A percentile compares a stretch with the other conserved stretches of the same genome.
phyloP scores from a whole-genome alignment of 176 grass and related monocot species.

The Pontederia paniculata region DNA sequence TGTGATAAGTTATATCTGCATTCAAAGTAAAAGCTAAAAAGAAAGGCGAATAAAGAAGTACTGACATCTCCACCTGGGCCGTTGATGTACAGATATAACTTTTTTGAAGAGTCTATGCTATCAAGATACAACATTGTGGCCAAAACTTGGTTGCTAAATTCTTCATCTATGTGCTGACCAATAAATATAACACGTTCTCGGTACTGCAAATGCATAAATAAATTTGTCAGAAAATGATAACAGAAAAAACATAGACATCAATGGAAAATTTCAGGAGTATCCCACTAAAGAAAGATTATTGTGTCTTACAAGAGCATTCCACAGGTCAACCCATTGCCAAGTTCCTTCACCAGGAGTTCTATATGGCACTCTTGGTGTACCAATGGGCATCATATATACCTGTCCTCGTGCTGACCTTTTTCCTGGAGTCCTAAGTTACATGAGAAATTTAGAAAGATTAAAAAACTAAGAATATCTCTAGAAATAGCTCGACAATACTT shows the following conservation, averaged over 20 bases:
- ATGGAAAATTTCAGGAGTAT: not conserved
- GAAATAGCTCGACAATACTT: not conserved
- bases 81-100: constrained; percentile 81
- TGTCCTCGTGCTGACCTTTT: constrained; percentile 34
- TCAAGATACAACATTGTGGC: constrained; percentile 86
- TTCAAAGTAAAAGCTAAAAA: not conserved
- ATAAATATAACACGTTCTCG: constrained; percentile 79
- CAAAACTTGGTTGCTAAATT: constrained; percentile 82
- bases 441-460: not conserved
- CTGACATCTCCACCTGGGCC: constrained; percentile 93
- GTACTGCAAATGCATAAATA: constrained; percentile 40
- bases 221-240: not conserved
- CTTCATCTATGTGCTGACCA: constrained; percentile 71
- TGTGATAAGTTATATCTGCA: not conserved
- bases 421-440: constrained; percentile 36
- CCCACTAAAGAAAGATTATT: constrained; percentile 4
- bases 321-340: constrained; percentile 67
- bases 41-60: constrained; percentile 12
- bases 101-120: constrained; percentile 58
- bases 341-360: constrained; percentile 64
- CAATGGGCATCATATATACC: constrained; percentile 73
- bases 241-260: not conserved
- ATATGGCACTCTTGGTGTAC: constrained; percentile 66
- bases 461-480: not conserved
- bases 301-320: constrained; percentile 76